A percentile compares a stretch with the other conserved stretches of the same genome.
Evolutionary conservation across 345 rosid species (phyloP).

Genomic region (Melaleuca quinquenervia): DNA sequence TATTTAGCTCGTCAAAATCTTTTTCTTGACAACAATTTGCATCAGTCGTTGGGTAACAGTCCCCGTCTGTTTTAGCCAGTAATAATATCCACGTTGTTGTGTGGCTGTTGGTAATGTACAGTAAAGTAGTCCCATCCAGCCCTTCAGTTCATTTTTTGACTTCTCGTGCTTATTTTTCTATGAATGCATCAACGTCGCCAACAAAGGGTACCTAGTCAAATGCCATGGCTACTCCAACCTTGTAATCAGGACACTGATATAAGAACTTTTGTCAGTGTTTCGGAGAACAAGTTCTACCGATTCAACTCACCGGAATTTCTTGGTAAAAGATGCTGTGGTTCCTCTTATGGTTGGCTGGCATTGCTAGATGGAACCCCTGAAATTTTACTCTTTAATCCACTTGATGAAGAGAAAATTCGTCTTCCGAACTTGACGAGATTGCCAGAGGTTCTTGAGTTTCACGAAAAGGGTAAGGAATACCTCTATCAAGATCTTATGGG

Average conservation of each 20-base stretch:
- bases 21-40: not conserved
- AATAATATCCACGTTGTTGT: not conserved
- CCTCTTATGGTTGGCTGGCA: not conserved
- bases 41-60: not conserved
- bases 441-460: not conserved
- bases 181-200: not conserved
- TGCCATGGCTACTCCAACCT: constrained; percentile 1
- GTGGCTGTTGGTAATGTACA: not conserved
- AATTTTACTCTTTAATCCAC: not conserved
- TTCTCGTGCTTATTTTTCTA: not conserved
- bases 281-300: not conserved
- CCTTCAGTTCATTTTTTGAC: not conserved
- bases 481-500: not conserved
- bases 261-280: not conserved
- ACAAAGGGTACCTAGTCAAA: constrained; percentile 1
- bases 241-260: not conserved
- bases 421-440: not conserved
- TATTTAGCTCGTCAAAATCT: not conserved
- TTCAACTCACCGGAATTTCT: not conserved
- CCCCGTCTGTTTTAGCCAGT: not conserved
- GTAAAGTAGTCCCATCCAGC: not conserved
- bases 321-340: constrained; percentile 1
- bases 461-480: not conserved
- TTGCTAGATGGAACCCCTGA: not conserved
- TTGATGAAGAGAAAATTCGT: not conserved